Evolutionary conservation across 768 basidiomycete species (phyloP).

Genomic region (Suillus paluster): DNA sequence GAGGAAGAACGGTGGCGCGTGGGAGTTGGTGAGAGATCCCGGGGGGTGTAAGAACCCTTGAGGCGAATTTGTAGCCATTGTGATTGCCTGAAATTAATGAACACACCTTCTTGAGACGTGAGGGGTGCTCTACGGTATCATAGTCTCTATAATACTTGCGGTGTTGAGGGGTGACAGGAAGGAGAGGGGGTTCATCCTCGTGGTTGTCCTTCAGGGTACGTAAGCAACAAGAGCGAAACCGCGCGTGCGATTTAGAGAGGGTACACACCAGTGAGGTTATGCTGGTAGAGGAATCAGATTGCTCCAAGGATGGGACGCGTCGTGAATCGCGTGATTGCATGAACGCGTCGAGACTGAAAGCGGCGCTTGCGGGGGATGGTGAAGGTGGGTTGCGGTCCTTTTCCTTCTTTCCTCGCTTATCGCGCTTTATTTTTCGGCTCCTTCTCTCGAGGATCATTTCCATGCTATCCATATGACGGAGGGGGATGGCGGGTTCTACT

Average conservation of each 20-base stretch:
- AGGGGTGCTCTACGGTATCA: conserved; percentile 34
- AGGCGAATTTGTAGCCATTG: conserved; percentile 9
- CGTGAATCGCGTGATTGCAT: conserved; percentile 61
- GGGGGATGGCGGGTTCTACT: conserved; percentile 49
- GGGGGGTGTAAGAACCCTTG: conserved; percentile 33
- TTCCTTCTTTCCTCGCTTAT: conserved; percentile 47
- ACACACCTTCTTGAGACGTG: conserved; percentile 35
- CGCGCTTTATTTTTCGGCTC: conserved; percentile 56
- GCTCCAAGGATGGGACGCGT: conserved; percentile 39
- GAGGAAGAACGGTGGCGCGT: conserved; percentile 36
- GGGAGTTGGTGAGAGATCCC: conserved; percentile 52
- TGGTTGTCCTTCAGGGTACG: conserved; percentile 32
- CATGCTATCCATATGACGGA: conserved; percentile 74
- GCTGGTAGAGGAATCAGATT: conserved; percentile 34
- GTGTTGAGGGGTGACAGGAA: conserved; percentile 62
- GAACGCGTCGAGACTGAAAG: conserved; percentile 51
- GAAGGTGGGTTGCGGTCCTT: conserved; percentile 59
- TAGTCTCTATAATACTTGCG: conserved; percentile 61
- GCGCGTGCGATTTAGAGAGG: conserved; percentile 21
- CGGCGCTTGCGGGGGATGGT: conserved; percentile 53
- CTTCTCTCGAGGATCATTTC: conserved; percentile 78
- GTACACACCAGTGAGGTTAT: conserved; percentile 45
- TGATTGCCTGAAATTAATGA: conserved; percentile 1
- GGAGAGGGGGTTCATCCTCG: conserved; percentile 30
- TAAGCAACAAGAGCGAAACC: conserved; percentile 24